A percentile compares a stretch with the other conserved stretches of the same genome.
Conservation (phyloP, 495 filamentous ascomycete genomes). For the Massariosphaeria phaeospora region DNA sequence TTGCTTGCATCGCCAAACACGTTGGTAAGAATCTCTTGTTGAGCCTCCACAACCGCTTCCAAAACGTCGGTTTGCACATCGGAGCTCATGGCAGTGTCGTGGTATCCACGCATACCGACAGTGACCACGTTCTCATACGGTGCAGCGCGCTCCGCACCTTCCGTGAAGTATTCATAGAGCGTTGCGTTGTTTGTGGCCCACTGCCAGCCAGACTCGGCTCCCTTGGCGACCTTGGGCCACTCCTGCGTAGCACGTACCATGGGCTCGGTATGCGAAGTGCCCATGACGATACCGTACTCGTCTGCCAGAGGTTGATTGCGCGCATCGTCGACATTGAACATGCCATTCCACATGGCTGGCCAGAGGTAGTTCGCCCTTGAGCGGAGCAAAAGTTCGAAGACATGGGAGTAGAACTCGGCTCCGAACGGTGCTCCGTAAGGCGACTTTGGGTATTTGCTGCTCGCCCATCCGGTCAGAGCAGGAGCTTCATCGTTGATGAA, state of each 20-base stretch:
- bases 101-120: slow-evolving; percentile 68
- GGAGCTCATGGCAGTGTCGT: slow-evolving; percentile 57
- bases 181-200: slow-evolving; percentile 62
- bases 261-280: slow-evolving; percentile 69
- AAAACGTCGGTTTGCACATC: slow-evolving; percentile 56
- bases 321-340: slow-evolving; percentile 66
- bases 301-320: slow-evolving; percentile 64
- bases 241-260: slow-evolving; percentile 70
- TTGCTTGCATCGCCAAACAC: slow-evolving; percentile 53
- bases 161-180: slow-evolving; percentile 61
- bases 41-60: slow-evolving; percentile 54
- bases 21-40: slow-evolving; percentile 53
- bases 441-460: slow-evolving; percentile 47
- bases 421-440: slow-evolving; percentile 58
- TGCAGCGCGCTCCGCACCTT: slow-evolving; percentile 60
- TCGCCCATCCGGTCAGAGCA: slow-evolving; percentile 64
- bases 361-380: slow-evolving; percentile 70
- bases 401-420: slow-evolving; percentile 59
- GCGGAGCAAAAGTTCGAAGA: slow-evolving; percentile 68
- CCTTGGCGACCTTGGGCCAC: slow-evolving; percentile 55
- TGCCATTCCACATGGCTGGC: slow-evolving; percentile 65
- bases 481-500: slow-evolving; percentile 79
- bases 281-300: slow-evolving; percentile 67
- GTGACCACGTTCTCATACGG: slow-evolving; percentile 62
- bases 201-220: slow-evolving; percentile 48